Percentiles rank a stretch among this genome's conserved stretches.
These are phyloP conservation scores for Mercurialis annua DNA, from an alignment of 345 rosid genomes.

Conservation along the genomic window DNA sequence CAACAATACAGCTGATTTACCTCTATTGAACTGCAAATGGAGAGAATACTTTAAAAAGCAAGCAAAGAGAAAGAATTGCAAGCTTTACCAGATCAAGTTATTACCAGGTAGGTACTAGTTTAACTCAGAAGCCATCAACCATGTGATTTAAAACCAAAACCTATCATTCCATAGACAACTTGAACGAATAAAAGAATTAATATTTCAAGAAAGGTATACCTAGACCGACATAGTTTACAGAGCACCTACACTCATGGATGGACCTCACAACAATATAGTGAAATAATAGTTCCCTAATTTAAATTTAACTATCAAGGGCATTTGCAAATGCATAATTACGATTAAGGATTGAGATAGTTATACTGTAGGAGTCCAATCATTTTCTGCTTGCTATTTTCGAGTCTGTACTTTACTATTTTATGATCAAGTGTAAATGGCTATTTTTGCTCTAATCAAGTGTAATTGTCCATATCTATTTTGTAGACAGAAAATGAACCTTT, in stretches of 20 bases:
- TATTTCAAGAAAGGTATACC: neutral
- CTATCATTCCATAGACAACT: neutral
- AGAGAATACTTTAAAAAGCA: constrained; percentile 1
- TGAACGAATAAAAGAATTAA: neutral
- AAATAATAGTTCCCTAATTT: neutral
- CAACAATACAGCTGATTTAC: constrained; percentile 11
- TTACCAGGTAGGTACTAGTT: neutral
- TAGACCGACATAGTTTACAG: neutral
- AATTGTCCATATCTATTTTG: too few relatives aligned
- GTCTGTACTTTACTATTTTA: too few relatives aligned
- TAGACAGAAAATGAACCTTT: too few relatives aligned
- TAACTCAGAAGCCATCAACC: neutral
- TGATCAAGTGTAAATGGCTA: too few relatives aligned
- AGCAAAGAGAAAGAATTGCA: neutral
- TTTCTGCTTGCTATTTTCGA: too few relatives aligned
- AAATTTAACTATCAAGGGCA: too few relatives aligned
- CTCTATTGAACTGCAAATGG: constrained; percentile 3
- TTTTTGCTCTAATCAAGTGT: too few relatives aligned
- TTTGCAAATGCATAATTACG: neutral
- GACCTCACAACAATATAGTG: neutral
- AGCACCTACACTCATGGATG: too few relatives aligned
- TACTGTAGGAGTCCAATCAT: too few relatives aligned
- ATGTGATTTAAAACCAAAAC: neutral
- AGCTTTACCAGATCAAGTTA: neutral
- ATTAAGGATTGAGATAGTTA: too few relatives aligned